Conservation (phyloP, 495 filamentous ascomycete species). For the Penicillium herquei region DNA sequence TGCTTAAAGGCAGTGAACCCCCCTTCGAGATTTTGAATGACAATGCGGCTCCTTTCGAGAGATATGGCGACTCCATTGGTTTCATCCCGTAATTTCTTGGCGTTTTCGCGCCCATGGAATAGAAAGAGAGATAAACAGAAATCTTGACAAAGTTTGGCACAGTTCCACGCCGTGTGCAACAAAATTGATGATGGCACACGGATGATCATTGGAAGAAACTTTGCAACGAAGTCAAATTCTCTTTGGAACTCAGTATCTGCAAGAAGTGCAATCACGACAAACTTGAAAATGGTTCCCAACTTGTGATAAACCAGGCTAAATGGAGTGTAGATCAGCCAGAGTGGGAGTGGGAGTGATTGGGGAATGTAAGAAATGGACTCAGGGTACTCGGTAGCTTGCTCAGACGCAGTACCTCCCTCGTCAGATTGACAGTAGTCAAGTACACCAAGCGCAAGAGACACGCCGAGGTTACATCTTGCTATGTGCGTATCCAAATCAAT, state of each 20-base stretch:
- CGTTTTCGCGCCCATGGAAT: slow-evolving; percentile 44
- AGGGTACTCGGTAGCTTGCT: not conserved
- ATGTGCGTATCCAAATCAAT: slow-evolving; percentile 35
- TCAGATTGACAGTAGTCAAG: slow-evolving; percentile 33
- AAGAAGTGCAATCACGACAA: slow-evolving; percentile 50
- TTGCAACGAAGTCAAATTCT: slow-evolving; percentile 52
- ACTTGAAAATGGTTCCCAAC: slow-evolving; percentile 47
- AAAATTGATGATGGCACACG: slow-evolving; percentile 38
- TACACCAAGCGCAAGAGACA: slow-evolving; percentile 36
- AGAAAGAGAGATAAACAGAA: slow-evolving; percentile 48
- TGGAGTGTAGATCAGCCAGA: slow-evolving; percentile 29
- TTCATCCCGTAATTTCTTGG: slow-evolving; percentile 44
- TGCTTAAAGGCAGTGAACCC: slow-evolving; percentile 50
- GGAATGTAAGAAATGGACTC: slow-evolving; percentile 36
- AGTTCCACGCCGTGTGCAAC: slow-evolving; percentile 52
- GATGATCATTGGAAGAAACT: slow-evolving; percentile 27
- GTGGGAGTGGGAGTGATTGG: slow-evolving; percentile 19
- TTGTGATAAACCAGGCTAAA: slow-evolving; percentile 39
- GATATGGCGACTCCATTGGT: slow-evolving; percentile 47
- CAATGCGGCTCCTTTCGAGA: slow-evolving; percentile 44
- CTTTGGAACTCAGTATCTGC: slow-evolving; percentile 61
- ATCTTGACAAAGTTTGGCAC: slow-evolving; percentile 39
- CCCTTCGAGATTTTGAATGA: slow-evolving; percentile 45
- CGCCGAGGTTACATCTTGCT: slow-evolving; percentile 43
- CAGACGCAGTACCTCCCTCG: no score